These are phyloP conservation scores for Phytophthora hybrid DNA, from an alignment of 352 stramenopile species.

Conservation along the genomic window DNA sequence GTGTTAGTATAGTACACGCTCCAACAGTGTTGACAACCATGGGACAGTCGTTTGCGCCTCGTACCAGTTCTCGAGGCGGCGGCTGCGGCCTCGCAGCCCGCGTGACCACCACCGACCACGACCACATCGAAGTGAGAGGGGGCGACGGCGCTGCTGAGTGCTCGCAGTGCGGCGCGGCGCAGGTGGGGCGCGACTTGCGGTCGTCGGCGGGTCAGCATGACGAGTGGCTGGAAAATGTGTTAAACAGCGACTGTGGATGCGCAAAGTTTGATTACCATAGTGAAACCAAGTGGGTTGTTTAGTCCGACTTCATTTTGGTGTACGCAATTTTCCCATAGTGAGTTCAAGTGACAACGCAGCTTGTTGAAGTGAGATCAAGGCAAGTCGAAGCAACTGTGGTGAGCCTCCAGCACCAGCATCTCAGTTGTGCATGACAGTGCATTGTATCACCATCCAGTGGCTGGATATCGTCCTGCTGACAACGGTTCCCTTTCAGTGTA, in stretches of 20 bases:
- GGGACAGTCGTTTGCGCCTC: neutral
- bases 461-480: neutral
- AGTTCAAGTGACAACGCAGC: neutral
- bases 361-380: neutral
- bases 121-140: constrained; percentile 57
- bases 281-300: neutral
- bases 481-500: neutral
- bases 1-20: neutral
- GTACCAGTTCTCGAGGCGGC: constrained; percentile 61
- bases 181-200: constrained; percentile 10
- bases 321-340: neutral
- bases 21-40: neutral
- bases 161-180: constrained; percentile 26
- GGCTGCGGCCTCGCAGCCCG: constrained; percentile 66
- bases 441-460: neutral
- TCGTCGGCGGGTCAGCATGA: constrained; percentile 36
- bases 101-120: constrained; percentile 69
- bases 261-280: neutral
- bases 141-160: constrained; percentile 15
- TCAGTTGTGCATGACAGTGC: no score
- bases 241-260: neutral
- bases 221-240: constrained; percentile 37
- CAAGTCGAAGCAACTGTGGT: no score
- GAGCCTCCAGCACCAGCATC: no score
- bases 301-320: neutral